Base-by-base conservation (phyloP, 139 green algal species). In the Raphidocelis subcapitata region DNA sequence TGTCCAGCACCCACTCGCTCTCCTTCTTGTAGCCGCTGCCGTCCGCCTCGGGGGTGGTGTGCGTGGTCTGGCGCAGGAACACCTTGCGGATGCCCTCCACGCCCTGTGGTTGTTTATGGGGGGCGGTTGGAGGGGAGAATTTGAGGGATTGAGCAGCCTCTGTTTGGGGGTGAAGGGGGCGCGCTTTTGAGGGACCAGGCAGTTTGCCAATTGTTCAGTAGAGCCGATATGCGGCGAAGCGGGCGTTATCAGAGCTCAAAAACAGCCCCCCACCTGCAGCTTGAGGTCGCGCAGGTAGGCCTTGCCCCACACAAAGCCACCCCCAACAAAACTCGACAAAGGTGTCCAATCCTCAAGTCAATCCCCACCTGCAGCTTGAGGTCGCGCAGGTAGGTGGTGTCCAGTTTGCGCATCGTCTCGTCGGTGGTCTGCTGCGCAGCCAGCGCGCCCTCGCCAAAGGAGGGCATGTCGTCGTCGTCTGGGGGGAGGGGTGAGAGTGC, bases 1-100 rank as follows among this genome's bases (percentile, higher is more conserved):
- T 99, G 79, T 99, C 96, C 73, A 99, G 85, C 68, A 99, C 84
- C 93, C 94, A 99, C 86, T 99, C 94, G 32, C 89, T 85, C 28
- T 93, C 81, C 32, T 67, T 84, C 21, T 71, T 47, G 72, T 90
- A 97, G 31, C 74, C 82, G 28, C 76, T 74, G 20, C 69, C 61
- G 20, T 62, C 59, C 16, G 16, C 32, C 0, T 76, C 74, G 24
- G 46, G 35, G 41, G 70, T 56, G 3, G 85, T 91, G 57, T 76
- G 69, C 83, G 97, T 96, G 69, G 84, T 73, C 69, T 95, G 84
- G 16, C 94, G 87, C 65, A 98, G 90, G 81, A 97, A 98, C 62
- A 98, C 97, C 75, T 92, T 91, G 55, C 82, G 82, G 51, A 99
- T 93, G 61, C 94, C 89, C 81, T 93, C 82, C 69, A 93, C 78